Evolutionary conservation across 2,329 filamentous ascomycete genomes (phyloP), one percentile per base, ranked within the genome.

Genomic region (Beauveria caledonica): DNA sequence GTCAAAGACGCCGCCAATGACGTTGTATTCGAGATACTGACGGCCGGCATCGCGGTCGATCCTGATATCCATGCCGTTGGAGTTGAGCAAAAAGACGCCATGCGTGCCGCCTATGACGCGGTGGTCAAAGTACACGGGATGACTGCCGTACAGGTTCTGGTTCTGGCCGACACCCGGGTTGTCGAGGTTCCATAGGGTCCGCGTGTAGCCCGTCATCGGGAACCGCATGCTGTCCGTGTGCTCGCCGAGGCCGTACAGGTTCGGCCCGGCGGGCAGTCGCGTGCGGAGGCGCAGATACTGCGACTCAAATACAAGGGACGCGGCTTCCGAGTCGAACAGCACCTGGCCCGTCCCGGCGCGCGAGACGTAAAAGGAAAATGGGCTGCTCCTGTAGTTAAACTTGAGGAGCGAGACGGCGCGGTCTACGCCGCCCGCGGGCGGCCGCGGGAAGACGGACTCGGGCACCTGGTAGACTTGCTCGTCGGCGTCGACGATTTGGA

Each of bases 11-110:
- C 91, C 90, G 58, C 90, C 90, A 0, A 95, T 74, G 0, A 86
- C 84, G 70, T 92, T 91, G 75, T 92, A 94, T 73, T 93, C 88
- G 19, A 94, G 81, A 63, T 87, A 90, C 69, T 92, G 85, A 5
- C 79, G 77, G 45, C 78, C 73, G 8, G 76, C 72, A 0, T 81
- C 82, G 63, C 84, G 81, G 80, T 65, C 88, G 80, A 92, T 77
- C 3, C 91, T 72, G 8, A 91, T 76, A 64, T 94, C 90, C 71
- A 90, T 87, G 2, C 84, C 86, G 68, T 94, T 90, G 1, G 86
- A 80, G 68, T 92, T 94, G 40, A 90, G 82, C 19, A 89, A 76
- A 69, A 89, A 93, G 1, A 93, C 84, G 29, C 89, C 90, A 66
- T 94, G 90, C 0, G 88, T 52, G 80, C 80, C 68, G 80, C 80